Conservation (phyloP, 1,284 basidiomycete genomes). For the Earliella scabrosa region DNA sequence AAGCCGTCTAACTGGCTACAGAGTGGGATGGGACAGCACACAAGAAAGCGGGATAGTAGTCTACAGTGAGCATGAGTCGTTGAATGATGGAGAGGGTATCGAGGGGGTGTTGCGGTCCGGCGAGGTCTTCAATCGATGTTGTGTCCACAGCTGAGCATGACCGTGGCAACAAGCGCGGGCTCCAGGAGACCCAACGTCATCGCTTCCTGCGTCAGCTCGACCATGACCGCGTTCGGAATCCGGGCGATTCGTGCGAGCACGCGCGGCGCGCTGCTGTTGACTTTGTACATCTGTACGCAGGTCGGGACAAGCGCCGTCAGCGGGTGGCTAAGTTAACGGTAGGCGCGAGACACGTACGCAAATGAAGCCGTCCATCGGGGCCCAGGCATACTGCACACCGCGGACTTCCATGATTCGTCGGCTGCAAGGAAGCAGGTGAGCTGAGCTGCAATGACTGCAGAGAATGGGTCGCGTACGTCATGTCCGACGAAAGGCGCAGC, state of each 20-base stretch:
- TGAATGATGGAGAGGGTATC: too few relatives aligned
- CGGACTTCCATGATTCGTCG: conserved; percentile 46
- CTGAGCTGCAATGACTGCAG: neutral
- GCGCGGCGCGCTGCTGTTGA: conserved; percentile 29
- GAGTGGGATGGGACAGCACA: too few relatives aligned
- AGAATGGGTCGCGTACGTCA: conserved; percentile 43
- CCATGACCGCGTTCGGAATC: conserved; percentile 30
- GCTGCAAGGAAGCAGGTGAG: conserved; percentile 29
- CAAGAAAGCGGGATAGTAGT: too few relatives aligned
- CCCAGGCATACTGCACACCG: conserved; percentile 45
- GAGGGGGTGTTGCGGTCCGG: too few relatives aligned
- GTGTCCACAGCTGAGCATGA: conserved; percentile 38
- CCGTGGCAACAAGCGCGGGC: conserved; percentile 38
- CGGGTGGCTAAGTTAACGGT: neutral
- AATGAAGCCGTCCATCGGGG: conserved; percentile 43
- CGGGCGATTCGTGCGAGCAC: conserved; percentile 37
- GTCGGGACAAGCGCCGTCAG: neutral
- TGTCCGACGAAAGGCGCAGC: conserved; percentile 55
- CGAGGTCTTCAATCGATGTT: conserved; percentile 35
- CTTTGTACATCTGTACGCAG: conserved; percentile 33
- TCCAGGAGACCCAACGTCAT: conserved; percentile 37
- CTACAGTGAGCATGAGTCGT: too few relatives aligned
- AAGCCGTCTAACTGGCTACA: too few relatives aligned
- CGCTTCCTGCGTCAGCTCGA: conserved; percentile 38
- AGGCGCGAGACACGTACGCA: conserved; percentile 42